Conservation (phyloP, 139 green algal genomes). For the Ettlia oleoabundans region DNA sequence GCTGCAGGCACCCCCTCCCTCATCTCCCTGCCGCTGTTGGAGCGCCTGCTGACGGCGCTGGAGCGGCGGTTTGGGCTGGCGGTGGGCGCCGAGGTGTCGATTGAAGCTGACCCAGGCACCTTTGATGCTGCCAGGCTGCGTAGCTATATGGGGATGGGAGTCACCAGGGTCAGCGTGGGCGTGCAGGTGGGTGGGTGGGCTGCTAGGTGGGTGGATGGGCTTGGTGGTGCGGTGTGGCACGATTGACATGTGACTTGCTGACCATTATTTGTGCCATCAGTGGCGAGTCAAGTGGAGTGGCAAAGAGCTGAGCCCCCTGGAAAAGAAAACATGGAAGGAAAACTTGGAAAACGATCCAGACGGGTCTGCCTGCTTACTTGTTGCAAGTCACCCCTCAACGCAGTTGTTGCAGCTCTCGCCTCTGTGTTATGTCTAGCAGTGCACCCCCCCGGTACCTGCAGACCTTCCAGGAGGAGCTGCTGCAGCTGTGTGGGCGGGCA, state of each 20-base stretch:
- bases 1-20: conserved; percentile 85
- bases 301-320: too few relatives aligned
- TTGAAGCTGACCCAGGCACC: conserved; percentile 96
- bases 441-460: too few relatives aligned
- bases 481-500: conserved; percentile 74
- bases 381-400: too few relatives aligned
- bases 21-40: conserved; percentile 75
- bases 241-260: too few relatives aligned
- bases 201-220: background rate
- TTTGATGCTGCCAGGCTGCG: conserved; percentile 82
- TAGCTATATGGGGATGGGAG: conserved; percentile 77
- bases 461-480: conserved; percentile 65
- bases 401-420: too few relatives aligned
- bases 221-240: too few relatives aligned
- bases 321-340: too few relatives aligned
- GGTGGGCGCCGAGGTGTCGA: conserved; percentile 79
- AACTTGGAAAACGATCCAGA: too few relatives aligned
- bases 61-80: conserved; percentile 72
- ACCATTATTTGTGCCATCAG: too few relatives aligned
- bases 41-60: conserved; percentile 69
- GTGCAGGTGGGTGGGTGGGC: conserved; percentile 67
- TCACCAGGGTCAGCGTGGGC: conserved; percentile 92
- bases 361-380: too few relatives aligned
- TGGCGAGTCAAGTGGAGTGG: too few relatives aligned
- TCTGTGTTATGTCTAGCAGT: too few relatives aligned